Evolutionary conservation across 208 protist genomes (phyloP), one percentile per base, ranked within the genome.

Genomic region (Trypanosomatidae sp.): DNA sequence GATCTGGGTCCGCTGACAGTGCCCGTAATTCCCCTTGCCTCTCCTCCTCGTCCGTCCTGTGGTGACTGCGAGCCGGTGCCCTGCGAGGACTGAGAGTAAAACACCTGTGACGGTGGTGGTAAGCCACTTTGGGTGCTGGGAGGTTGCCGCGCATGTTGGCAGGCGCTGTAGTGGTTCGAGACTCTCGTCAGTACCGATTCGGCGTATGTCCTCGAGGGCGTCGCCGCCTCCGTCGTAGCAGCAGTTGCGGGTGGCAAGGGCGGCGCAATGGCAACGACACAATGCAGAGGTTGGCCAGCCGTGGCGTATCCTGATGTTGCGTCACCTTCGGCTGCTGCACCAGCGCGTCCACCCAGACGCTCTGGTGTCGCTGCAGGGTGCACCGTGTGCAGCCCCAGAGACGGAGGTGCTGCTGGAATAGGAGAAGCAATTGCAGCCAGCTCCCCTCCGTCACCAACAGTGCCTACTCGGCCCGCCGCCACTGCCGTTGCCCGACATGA

Each of bases 111-210:
- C 9, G 28, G 28, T 19, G 2, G 64, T 33, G 15, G 64, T 52
- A 1, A 12, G 46, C n/a, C 44, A 33, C 64, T 33, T 47, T 62
- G 0, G 19, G 30, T 55, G 72, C 17, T n/a, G 58, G 28, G 62
- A 39, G 2, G 44, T 28, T 70, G 74, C 49, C 66, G 22, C 6
- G 67, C 58, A n/a, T 68, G 62, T 52, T 73, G 74, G 49, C 73
- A 79, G 22, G 56, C 68, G 25, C 74, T 52, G 52, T 73, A 62
- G 74, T 79, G 65, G 28, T 74, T 69, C 7, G 2, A 10, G 41
- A 28, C 71, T 19, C 33, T 56, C 22, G 33, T 44, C 39, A 65
- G 62, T 52, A 69, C 43, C 46, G 59, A 73, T 9, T 36, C 59
- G 22, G 17, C 52, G 25, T 47, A 67, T 12, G 25, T 10, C 39